Base-by-base conservation (phyloP, 768 basidiomycete genomes). In the Nidula microcarpa region DNA sequence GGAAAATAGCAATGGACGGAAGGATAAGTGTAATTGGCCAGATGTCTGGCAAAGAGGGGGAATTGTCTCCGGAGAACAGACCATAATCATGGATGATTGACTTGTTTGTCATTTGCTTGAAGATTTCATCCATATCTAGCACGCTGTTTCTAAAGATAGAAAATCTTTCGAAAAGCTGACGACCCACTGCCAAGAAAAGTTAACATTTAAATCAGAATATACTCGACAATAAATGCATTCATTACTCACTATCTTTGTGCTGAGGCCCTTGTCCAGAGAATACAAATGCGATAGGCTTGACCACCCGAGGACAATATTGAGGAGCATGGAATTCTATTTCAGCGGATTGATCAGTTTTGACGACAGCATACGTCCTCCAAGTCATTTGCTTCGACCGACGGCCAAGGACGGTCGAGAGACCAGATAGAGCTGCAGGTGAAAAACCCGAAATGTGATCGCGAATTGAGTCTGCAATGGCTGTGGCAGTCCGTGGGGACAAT, bases 1-100 rank as follows among this genome's bases (percentile, higher is more conserved):
- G 78, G 49, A 77, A 56, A 57, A 80, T 75, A 1, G 73, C 62
- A 17, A 79, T 56, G 1, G 76, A 61, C 1, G 76, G 76, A 4
- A 78, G 63, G 11, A 66, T 75, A 6, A 76, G 49, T 1, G 66
- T 56, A 8, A 76, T 72, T 1, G 69, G 64, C 71, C 69, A 71
- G 10, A 65, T 52, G 4, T 60, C 60, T 6, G 62, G 58, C 16
- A 48, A 45, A 3, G 53, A 54, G 16, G 52, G 41, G n/a, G 57
- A 47, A 2, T 18, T 23, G 10, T 7, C 17, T 9, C 18, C 49
- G 17, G 55, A 57, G 57, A 78, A 79, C 6, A 78, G 62, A 1
- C 75, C 76, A 18, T 62, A 64, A 33, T 60, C 57, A 13, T 59
- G 48, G 13, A 77, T 64, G 46, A 77, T 59, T 3, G 77, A 78